Evolutionary conservation across 306 rosid genomes (phyloP).

Genomic region (Dryas alaskensis): DNA sequence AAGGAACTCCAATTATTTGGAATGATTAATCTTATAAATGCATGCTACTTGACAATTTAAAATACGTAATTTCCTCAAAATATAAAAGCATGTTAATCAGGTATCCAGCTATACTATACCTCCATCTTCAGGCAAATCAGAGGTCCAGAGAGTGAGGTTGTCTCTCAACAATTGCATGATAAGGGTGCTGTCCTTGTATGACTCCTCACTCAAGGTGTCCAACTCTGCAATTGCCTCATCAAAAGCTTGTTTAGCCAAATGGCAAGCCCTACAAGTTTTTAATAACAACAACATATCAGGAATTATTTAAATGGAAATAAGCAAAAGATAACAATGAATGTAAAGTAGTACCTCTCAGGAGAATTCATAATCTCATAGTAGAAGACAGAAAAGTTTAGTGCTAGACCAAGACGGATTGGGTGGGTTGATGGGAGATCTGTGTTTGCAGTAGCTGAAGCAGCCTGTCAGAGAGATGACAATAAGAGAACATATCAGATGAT

Average conservation of each 20-base stretch:
- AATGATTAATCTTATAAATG: background rate
- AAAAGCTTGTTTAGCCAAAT: constrained; percentile 97
- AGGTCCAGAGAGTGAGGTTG: constrained; percentile 98
- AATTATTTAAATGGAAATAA: constrained; percentile 14
- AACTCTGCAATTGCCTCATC: constrained; percentile 98
- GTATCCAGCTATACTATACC: constrained; percentile 42
- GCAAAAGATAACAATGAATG: constrained; percentile 4
- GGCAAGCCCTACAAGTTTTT: constrained; percentile 80
- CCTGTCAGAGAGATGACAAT: constrained; percentile 40
- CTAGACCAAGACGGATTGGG: constrained; percentile 97
- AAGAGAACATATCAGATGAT: constrained; percentile 18
- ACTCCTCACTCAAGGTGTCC: constrained; percentile 98
- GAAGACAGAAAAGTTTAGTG: constrained; percentile 96
- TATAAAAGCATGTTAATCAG: background rate
- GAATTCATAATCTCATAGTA: constrained; percentile 98
- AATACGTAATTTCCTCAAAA: background rate
- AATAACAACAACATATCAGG: constrained; percentile 23
- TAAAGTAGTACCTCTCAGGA: constrained; percentile 70
- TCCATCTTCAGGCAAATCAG: constrained; percentile 99
- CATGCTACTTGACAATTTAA: background rate
- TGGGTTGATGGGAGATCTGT: constrained; percentile 93
- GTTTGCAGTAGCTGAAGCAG: constrained; percentile 85
- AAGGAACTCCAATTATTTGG: background rate
- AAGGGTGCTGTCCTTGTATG: constrained; percentile 97
- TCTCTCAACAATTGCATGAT: constrained; percentile 99